Base-by-base conservation (phyloP, 139 green algal genomes). In the Haematococcus lacustris region DNA sequence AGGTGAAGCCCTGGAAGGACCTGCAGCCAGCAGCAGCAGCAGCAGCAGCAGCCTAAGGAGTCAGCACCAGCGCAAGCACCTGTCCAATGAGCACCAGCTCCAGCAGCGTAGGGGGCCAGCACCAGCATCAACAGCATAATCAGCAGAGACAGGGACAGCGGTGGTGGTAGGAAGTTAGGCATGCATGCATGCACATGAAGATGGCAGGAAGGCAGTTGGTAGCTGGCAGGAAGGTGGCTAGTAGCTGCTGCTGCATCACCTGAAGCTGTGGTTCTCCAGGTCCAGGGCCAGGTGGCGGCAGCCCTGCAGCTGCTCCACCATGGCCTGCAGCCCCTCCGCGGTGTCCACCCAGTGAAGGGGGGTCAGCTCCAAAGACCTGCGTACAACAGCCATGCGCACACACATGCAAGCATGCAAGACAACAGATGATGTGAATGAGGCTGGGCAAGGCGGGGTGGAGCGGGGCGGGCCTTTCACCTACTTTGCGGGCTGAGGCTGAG, bases 1-100 rank as follows among this genome's bases (percentile, higher is more conserved):
- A 98, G 21, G 84, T 91, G 80, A 98, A 96, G 53, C 93, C 93
- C 68, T 88, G 82, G 71, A 86, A 88, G 0, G 78, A 83, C 65
- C 82, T 87, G 75, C 59, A 53, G 28, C 28, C 17, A 33, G 4
- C 17, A 25, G 4, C 21, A 25, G 13, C 25, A 64, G 13, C 4
- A 23, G 9, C 53, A 35, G 53, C 25, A 26, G 30, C 30, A 17
- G 9, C n/a, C 33, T 9, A 4, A 35, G 35, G 33, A 68, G 28
- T 59, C 2, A 41, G 28, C 38, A 50, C 30, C 5, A 9, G 62
- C 57, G 35, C 4, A 3, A 39, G n/a, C 32, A 6, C 38, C 13
- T 13, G 25, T 37, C 38, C 35, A n/a, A 17, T 71, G 38, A 33
- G 3, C 33, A 38, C 6, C 35, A 1, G 1, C 23, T 51, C n/a